phyloP scores from a whole-genome alignment of 2,329 filamentous ascomycete species.

The Sporothrix brasiliensis region DNA sequence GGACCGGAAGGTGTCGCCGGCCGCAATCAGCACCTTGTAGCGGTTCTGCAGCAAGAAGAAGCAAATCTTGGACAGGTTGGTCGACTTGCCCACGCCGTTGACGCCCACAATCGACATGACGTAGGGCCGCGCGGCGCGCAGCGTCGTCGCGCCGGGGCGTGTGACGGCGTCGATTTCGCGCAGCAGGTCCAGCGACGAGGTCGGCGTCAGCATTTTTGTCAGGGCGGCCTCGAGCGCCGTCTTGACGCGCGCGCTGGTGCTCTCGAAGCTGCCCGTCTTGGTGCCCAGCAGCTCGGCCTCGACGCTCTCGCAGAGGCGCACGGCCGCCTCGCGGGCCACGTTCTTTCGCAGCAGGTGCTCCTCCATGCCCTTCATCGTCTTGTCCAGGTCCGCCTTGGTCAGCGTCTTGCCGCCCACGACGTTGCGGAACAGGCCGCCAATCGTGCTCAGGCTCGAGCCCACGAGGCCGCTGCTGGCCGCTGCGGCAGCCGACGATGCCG shows the following conservation, averaged over 20 bases:
- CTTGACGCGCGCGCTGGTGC: constrained; percentile 79
- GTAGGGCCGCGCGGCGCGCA: constrained; percentile 74
- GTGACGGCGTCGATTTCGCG: constrained; percentile 86
- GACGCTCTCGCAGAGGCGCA: constrained; percentile 87
- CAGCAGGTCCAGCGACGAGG: constrained; percentile 89
- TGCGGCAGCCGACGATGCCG: constrained; percentile 52
- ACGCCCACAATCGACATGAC: constrained; percentile 98
- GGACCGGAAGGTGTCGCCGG: constrained; percentile 94
- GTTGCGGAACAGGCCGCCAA: constrained; percentile 89
- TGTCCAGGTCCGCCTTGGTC: constrained; percentile 84
- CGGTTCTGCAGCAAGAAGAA: constrained; percentile 98
- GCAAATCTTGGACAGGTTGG: constrained; percentile 95
- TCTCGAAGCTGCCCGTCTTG: constrained; percentile 89
- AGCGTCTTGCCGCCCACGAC: constrained; percentile 92
- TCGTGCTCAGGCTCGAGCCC: constrained; percentile 76
- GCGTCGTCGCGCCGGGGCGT: constrained; percentile 64
- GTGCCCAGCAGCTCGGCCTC: constrained; percentile 86
- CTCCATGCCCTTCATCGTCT: constrained; percentile 94
- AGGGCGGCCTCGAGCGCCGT: constrained; percentile 89
- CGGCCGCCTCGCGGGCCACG: constrained; percentile 89
- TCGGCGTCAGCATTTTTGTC: constrained; percentile 93
- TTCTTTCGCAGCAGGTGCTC: constrained; percentile 95
- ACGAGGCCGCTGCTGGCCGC: constrained; percentile 66
- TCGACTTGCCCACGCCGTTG: constrained; percentile 97
- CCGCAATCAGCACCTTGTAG: constrained; percentile 90